phyloP scores from a whole-genome alignment of 2,329 filamentous ascomycete genomes.

The Ploettnerulaceae sp. region DNA sequence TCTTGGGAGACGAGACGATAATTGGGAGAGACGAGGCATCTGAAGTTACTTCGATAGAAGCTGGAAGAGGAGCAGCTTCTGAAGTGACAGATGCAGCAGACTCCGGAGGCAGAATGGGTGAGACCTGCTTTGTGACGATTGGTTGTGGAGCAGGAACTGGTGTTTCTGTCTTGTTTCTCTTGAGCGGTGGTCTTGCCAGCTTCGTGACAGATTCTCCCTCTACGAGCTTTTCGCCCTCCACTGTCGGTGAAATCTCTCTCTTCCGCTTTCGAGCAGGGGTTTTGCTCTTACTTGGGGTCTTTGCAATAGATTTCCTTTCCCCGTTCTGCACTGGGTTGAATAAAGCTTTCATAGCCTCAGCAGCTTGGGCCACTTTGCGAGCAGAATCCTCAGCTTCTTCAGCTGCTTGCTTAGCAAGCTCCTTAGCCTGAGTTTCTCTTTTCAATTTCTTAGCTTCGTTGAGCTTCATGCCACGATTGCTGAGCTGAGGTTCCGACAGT shows the following conservation, averaged over 20 bases:
- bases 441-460: constrained; percentile 78
- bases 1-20: constrained; percentile 26
- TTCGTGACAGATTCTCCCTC: constrained; percentile 17
- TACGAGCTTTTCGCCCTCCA: constrained; percentile 19
- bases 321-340: constrained; percentile 26
- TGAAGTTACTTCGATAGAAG: constrained; percentile 14
- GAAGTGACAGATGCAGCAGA: constrained; percentile 22
- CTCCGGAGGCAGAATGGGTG: constrained; percentile 28
- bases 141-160: constrained; percentile 45
- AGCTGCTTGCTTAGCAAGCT: constrained; percentile 55
- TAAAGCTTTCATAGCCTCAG: constrained; percentile 42
- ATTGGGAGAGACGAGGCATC: constrained; percentile 15
- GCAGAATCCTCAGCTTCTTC: constrained; percentile 57
- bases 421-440: constrained; percentile 67
- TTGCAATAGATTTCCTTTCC: constrained; percentile 16
- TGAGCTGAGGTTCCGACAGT: constrained; percentile 57
- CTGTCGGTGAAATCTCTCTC: constrained; percentile 26
- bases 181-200: constrained; percentile 38
- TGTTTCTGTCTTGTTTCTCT: constrained; percentile 54
- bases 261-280: constrained; percentile 31
- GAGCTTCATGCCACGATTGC: constrained; percentile 71
- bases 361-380: constrained; percentile 47
- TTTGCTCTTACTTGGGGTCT: constrained; percentile 13
- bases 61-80: constrained; percentile 13
- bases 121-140: constrained; percentile 32